Evolutionary conservation across 805 yeast species (phyloP), one percentile per base, ranked within the genome.

Genomic region (Wickerhamiella alocasiicola): DNA sequence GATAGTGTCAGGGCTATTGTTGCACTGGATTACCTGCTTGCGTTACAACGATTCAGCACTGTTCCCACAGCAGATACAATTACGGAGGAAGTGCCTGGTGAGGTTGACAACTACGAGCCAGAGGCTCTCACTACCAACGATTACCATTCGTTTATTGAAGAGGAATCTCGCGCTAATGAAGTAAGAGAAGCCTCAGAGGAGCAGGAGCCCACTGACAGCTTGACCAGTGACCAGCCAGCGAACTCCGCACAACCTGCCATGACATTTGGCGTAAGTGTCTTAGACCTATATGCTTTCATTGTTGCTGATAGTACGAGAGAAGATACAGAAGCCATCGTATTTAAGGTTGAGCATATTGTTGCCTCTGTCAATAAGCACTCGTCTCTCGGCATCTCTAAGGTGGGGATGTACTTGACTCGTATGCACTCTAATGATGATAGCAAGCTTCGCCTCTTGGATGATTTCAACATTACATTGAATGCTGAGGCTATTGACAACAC

Each of bases 281-380:
- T 76, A 5, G 78, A 83, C 42, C 76, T 88, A 0, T 82, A 94
- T 0, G 65, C 88, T 15, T 74, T 83, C 15, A 60, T 91, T 23
- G 60, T 91, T 31, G 94, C 95, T 0, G 81, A 88, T 55, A 82
- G 95, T 0, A 68, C 78, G 1, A 64, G 68, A 6, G 55, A 60
- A 2, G 68, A 76, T 45, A 74, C 94, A 0, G 94, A 87, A 51
- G 97, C 97, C 0, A 71, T 88, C 45, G 95, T 88, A 2, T 79
- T 91, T 63, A 81, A 82, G 52, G 74, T 85, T 11, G 93, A 80
- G 44, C 95, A 87, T 53, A 59, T 85, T 2, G 61, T 78, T 33
- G 55, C 82, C 3, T 70, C 88, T 0, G 74, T 79, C 44, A 85
- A 80, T 52, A 72, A 75, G 43, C 72, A 78, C 3, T 59, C 71